Conservation (phyloP, 371 early-diverging fungal genomes). For the Capillidium rhysosporum region DNA sequence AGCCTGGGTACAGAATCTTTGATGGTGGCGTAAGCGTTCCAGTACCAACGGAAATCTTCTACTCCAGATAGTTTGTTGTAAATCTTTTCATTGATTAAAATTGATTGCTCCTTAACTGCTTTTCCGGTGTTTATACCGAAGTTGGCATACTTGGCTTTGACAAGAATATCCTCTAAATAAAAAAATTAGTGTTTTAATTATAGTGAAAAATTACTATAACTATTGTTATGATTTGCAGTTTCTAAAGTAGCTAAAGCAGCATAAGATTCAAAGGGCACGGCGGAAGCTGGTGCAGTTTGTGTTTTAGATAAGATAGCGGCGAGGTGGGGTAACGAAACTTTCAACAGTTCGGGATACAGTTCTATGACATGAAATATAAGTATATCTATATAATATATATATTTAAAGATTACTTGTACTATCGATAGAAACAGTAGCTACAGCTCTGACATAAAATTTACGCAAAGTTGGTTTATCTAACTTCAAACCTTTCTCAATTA, state of each 20-base stretch:
- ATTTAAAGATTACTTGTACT: not conserved
- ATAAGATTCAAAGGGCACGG: too few relatives aligned
- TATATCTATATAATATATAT: too few relatives aligned
- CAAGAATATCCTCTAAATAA: not conserved
- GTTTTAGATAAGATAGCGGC: too few relatives aligned
- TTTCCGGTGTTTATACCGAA: conserved; percentile 9
- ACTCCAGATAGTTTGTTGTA: conserved; percentile 43
- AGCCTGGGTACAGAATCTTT: conserved; percentile 12
- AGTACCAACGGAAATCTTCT: conserved; percentile 53
- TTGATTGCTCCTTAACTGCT: conserved; percentile 34
- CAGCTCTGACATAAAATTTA: not conserved
- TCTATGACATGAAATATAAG: not conserved
- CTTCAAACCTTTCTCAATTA: not conserved
- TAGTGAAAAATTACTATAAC: too few relatives aligned
- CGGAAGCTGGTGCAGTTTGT: too few relatives aligned
- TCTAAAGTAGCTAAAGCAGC: too few relatives aligned
- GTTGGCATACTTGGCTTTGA: not conserved
- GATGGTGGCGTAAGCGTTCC: conserved; percentile 32
- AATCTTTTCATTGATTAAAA: conserved; percentile 60
- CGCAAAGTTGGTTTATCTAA: conserved; percentile 2
- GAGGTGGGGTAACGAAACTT: too few relatives aligned
- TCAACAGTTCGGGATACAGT: not conserved
- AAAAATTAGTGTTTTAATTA: too few relatives aligned
- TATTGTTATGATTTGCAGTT: too few relatives aligned
- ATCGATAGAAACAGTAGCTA: not conserved